These are phyloP conservation scores for Penstemon eatonii DNA, from an alignment of 257 asterid genomes.

Conservation along the genomic window DNA sequence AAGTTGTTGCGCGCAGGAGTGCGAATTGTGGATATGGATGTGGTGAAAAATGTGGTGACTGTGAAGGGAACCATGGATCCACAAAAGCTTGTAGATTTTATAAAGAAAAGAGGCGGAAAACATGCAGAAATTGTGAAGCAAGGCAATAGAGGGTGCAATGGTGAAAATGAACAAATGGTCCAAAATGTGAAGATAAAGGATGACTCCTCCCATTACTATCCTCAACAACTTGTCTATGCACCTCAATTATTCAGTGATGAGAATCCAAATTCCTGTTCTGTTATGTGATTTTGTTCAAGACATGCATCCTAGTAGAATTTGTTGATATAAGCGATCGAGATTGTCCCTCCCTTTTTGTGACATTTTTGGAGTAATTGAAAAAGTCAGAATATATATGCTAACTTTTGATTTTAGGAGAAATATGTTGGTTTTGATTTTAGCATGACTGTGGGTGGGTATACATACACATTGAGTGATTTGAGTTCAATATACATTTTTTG, in stretches of 20 bases:
- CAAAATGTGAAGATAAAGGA: neutral
- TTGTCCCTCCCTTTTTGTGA: no score
- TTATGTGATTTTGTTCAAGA: slow-evolving; percentile 34
- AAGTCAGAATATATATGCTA: no score
- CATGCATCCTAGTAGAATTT: no score
- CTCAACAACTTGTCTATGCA: slow-evolving; percentile 40
- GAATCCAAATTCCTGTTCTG: slow-evolving; percentile 68
- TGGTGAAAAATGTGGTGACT: slow-evolving; percentile 52
- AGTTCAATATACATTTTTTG: no score
- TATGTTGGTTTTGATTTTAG: no score
- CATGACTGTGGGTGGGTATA: no score
- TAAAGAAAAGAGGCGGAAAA: slow-evolving; percentile 49
- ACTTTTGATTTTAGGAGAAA: no score
- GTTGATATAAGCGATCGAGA: no score
- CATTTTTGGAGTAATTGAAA: no score
- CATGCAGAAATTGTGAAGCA: slow-evolving; percentile 49
- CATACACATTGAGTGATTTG: no score
- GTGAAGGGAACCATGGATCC: slow-evolving; percentile 74
- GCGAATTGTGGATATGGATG: slow-evolving; percentile 48
- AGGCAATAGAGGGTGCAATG: slow-evolving; percentile 9
- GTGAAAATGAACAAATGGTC: neutral
- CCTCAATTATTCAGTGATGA: slow-evolving; percentile 78
- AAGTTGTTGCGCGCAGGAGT: slow-evolving; percentile 46
- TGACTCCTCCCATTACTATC: slow-evolving; percentile 12
- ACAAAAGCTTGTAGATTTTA: slow-evolving; percentile 48